Percentiles rank a stretch among this genome's conserved stretches.
Conservation (phyloP, 805 yeast genomes). For the Saturnispora gosingensis region DNA sequence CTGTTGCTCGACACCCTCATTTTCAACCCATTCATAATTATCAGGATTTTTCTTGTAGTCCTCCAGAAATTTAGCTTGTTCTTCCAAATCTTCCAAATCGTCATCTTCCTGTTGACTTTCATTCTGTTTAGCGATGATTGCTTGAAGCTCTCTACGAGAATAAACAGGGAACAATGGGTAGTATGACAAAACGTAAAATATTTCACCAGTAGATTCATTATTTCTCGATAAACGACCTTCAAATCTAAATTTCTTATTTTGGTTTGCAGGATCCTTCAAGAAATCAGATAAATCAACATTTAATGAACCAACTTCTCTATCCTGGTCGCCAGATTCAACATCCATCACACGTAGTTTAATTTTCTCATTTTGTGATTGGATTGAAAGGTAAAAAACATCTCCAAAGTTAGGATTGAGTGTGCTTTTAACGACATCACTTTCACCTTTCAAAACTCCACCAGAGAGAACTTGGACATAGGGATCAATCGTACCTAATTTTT, state of each 20-base stretch:
- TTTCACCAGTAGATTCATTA: slow-evolving; percentile 32
- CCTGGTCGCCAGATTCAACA: slow-evolving; percentile 51
- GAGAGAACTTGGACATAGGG: slow-evolving; percentile 57
- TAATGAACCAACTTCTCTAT: slow-evolving; percentile 54
- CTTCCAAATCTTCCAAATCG: slow-evolving; percentile 33
- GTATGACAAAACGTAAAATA: slow-evolving; percentile 51
- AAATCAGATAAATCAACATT: slow-evolving; percentile 26
- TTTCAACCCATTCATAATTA: slow-evolving; percentile 55
- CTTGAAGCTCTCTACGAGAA: slow-evolving; percentile 45
- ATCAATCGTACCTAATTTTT: slow-evolving; percentile 64
- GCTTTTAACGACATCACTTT: slow-evolving; percentile 45
- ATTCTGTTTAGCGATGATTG: slow-evolving; percentile 34
- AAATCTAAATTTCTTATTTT: slow-evolving; percentile 9
- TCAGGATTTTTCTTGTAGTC: slow-evolving; percentile 48
- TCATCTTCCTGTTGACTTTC: slow-evolving; percentile 30
- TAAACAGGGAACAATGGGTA: slow-evolving; percentile 57
- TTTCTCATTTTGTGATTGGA: slow-evolving; percentile 51
- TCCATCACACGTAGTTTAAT: slow-evolving; percentile 54
- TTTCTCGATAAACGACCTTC: slow-evolving; percentile 8
- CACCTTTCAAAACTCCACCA: slow-evolving; percentile 49
- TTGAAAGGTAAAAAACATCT: slow-evolving; percentile 50
- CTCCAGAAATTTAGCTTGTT: slow-evolving; percentile 41
- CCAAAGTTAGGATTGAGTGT: slow-evolving; percentile 51
- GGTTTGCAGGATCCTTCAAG: slow-evolving; percentile 9
- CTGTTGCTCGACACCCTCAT: slow-evolving; percentile 28